Conservation (phyloP, 78 protist genomes). For the Corallochytrium limacisporum region DNA sequence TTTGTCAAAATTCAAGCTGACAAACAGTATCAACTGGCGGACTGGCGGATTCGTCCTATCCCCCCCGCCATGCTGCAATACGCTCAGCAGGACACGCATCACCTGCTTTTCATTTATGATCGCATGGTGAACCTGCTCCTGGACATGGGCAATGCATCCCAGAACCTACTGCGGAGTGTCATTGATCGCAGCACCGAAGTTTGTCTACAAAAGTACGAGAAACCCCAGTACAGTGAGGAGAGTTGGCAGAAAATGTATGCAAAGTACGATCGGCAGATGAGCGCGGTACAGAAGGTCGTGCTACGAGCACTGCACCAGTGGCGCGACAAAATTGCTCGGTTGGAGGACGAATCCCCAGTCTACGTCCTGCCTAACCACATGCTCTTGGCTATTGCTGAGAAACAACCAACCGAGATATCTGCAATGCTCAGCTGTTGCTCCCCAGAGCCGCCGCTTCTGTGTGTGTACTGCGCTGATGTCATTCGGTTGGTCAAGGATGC, state of each 20-base stretch:
- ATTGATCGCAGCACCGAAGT: constrained; percentile 23
- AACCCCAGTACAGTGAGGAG: constrained; percentile 2
- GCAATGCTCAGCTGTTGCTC: too few relatives aligned
- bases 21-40: constrained; percentile 89
- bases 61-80: constrained; percentile 79
- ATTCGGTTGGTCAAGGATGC: too few relatives aligned
- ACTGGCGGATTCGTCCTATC: constrained; percentile 92
- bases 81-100: constrained; percentile 95
- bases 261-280: neutral
- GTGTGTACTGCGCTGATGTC: too few relatives aligned
- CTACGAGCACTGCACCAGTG: constrained; percentile 47
- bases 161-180: constrained; percentile 13
- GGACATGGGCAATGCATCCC: neutral
- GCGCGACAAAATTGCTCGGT: constrained; percentile 65
- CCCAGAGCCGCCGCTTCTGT: too few relatives aligned
- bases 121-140: constrained; percentile 9
- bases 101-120: constrained; percentile 77
- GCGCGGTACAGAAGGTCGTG: neutral
- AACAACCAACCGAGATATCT: constrained; percentile 11
- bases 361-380: constrained; percentile 25
- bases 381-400: constrained; percentile 6
- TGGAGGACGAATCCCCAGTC: constrained; percentile 56
- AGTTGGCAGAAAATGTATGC: neutral
- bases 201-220: constrained; percentile 51
- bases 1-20: constrained; percentile 56